Evolutionary conservation across 2,329 filamentous ascomycete genomes (phyloP), one percentile per base, ranked within the genome.

Genomic region (Karstenula rhodostoma): DNA sequence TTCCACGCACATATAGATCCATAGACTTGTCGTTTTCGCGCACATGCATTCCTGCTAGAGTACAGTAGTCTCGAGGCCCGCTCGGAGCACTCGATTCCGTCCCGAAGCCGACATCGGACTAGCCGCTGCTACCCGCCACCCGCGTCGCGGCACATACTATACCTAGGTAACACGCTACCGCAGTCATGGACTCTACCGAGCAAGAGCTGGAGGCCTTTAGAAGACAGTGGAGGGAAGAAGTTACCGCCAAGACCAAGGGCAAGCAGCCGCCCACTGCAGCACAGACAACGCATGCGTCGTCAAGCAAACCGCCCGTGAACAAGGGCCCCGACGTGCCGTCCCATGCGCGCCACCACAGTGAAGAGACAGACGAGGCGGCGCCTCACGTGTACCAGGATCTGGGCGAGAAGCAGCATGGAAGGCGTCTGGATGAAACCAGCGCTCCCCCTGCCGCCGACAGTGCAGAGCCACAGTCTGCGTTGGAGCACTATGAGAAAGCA

Each of bases 401-500:
- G 25, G 80, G 80, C 9, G 78, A 82, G 61, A 81, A 79, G 66
- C 78, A 82, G 49, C 78, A 80, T 56, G 77, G 77, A 23, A 69
- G 80, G 52, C 77, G 74, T 59, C 69, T 83, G 47, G 80, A 79
- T 66, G 80, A 81, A 55, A 76, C 78, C 77, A 69, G 80, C 62
- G 68, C 77, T 32, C 62, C 75, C 62, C 67, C 76, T 60, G 66
- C 74, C 3, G 61, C 67, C 12, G 65, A 62, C 23, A 72, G 64
- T 19, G 66, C 74, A 60, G 86, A 90, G 67, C 91, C 91, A 4
- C 82, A 83, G 23, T 91, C 94, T 12, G 95, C 95, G 0, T 80
- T 99, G 17, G 95, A 98, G 69, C 92, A 97, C 77, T 98, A 95
- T 71, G 95, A 98, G 76, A 88, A 87, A 74, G 95, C 94, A 3